A percentile compares a stretch with the other conserved stretches of the same genome.
These are phyloP conservation scores for Circinella umbellata DNA, from an alignment of 371 early-diverging fungal genomes.

Conservation along the genomic window DNA sequence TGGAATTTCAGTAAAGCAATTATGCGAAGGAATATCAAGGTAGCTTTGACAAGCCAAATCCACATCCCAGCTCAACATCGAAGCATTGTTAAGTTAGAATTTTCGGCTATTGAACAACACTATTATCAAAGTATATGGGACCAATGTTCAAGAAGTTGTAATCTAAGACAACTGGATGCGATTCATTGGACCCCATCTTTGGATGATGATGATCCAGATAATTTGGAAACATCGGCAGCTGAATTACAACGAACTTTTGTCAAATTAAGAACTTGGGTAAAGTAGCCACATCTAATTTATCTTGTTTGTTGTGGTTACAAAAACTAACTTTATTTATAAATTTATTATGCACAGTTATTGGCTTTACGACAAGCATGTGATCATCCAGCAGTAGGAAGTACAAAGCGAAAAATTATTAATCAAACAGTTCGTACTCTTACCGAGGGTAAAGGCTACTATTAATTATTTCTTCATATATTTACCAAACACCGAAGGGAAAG, in stretches of 20 bases:
- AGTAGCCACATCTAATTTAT: too few species aligned
- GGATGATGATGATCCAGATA: constrained; percentile 7
- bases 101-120: constrained; percentile 62
- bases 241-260: constrained; percentile 6
- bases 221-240: background rate
- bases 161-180: constrained; percentile 27
- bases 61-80: constrained; percentile 62
- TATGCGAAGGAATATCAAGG: constrained; percentile 66
- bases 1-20: constrained; percentile 39
- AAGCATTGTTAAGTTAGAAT: constrained; percentile 50
- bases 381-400: constrained; percentile 36
- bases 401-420: constrained; percentile 10
- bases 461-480: too few species aligned
- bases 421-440: constrained; percentile 25
- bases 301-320: background rate
- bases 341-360: constrained; percentile 24
- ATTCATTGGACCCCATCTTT: constrained; percentile 25
- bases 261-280: constrained; percentile 34
- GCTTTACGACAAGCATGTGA: constrained; percentile 43
- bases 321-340: background rate
- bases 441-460: constrained; percentile 18
- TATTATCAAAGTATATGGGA: constrained; percentile 68
- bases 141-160: constrained; percentile 33
- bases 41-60: constrained; percentile 52
- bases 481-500: too few species aligned